These are phyloP conservation scores for Wickerhamiella galacta DNA, from an alignment of 805 yeast species.

Conservation along the genomic window DNA sequence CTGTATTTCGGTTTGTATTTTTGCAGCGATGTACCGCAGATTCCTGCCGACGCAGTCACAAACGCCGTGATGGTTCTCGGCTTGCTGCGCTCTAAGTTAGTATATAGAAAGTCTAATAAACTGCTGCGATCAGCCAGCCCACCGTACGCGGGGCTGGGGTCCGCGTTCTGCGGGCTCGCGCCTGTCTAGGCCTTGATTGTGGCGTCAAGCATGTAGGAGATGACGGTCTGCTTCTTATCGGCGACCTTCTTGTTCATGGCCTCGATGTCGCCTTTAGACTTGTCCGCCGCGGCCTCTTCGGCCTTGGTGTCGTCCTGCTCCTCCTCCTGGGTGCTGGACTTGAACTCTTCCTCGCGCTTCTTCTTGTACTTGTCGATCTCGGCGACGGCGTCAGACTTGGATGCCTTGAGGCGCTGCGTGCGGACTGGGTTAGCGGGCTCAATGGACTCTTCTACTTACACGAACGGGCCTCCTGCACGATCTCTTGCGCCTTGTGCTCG, in stretches of 20 bases:
- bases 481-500: constrained; percentile 93
- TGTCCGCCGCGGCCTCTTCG: constrained; percentile 61
- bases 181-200: no score
- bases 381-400: constrained; percentile 78
- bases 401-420: constrained; percentile 76
- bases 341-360: constrained; percentile 69
- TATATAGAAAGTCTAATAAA: no score
- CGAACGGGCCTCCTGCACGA: constrained; percentile 82
- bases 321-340: constrained; percentile 52
- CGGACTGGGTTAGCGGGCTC: no score
- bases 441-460: constrained; percentile 37
- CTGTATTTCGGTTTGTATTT: no score
- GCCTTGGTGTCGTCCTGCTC: constrained; percentile 60
- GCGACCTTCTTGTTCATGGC: constrained; percentile 53
- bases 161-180: no score
- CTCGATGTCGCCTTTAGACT: constrained; percentile 53
- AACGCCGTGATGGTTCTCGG: no score
- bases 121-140: no score
- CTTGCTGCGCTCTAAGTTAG: no score
- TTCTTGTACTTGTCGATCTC: constrained; percentile 79
- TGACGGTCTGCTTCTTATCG: constrained; percentile 38
- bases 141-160: no score
- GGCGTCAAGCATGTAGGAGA: constrained; percentile 49
- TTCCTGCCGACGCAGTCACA: no score
- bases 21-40: no score